These are phyloP conservation scores for Exophiala calicioides DNA, from an alignment of 2,329 filamentous ascomycete genomes.

Conservation along the genomic window DNA sequence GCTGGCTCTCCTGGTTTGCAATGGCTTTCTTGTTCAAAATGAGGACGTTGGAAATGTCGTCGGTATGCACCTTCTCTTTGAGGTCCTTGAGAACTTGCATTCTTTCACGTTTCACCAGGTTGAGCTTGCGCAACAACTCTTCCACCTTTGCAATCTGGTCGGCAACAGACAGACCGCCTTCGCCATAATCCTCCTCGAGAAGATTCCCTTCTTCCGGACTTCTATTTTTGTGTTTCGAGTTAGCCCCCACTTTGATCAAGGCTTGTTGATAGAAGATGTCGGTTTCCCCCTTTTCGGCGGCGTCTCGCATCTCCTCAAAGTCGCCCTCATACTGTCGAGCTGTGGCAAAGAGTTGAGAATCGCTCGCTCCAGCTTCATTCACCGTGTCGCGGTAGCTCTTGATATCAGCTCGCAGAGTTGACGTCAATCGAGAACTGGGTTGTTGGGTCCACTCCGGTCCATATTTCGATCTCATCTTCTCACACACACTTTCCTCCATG, in stretches of 20 bases:
- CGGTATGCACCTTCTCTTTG: slow-evolving; percentile 90
- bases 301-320: slow-evolving; percentile 92
- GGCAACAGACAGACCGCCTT: slow-evolving; percentile 74
- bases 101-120: slow-evolving; percentile 86
- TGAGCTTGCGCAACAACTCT: slow-evolving; percentile 85
- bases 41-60: slow-evolving; percentile 95
- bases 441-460: slow-evolving; percentile 96
- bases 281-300: slow-evolving; percentile 80
- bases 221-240: slow-evolving; percentile 60
- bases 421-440: slow-evolving; percentile 84
- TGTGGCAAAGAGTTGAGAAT: slow-evolving; percentile 78
- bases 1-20: slow-evolving; percentile 82
- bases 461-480: slow-evolving; percentile 99
- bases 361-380: slow-evolving; percentile 84
- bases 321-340: slow-evolving; percentile 82
- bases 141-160: slow-evolving; percentile 90
- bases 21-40: slow-evolving; percentile 98
- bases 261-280: slow-evolving; percentile 87
- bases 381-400: slow-evolving; percentile 84
- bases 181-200: slow-evolving; percentile 88
- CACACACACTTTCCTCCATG: slow-evolving; percentile 95
- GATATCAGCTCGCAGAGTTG: slow-evolving; percentile 83
- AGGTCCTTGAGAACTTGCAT: slow-evolving; percentile 92
- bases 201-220: slow-evolving; percentile 69
- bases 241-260: slow-evolving; percentile 72